Conservation (phyloP, 768 basidiomycete genomes). For the Russula sp. region DNA sequence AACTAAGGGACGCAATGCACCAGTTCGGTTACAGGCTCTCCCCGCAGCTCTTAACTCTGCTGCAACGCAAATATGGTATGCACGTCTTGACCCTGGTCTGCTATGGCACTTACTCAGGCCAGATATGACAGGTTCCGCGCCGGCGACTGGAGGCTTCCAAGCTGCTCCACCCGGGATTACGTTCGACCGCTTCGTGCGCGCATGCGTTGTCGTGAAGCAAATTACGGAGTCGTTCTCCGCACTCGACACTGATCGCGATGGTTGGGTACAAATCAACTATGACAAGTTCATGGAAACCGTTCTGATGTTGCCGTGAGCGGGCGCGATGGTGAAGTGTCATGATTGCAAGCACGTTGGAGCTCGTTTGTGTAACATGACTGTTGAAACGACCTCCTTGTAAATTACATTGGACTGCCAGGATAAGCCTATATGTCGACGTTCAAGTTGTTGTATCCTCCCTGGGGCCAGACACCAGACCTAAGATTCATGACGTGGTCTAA, state of each 20-base stretch:
- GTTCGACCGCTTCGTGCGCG: constrained; percentile 83
- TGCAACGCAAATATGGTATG: constrained; percentile 75
- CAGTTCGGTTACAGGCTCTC: constrained; percentile 78
- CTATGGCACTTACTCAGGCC: background rate
- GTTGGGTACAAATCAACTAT: constrained; percentile 72
- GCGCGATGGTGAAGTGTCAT: background rate
- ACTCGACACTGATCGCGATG: constrained; percentile 54
- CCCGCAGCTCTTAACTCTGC: constrained; percentile 55
- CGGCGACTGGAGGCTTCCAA: constrained; percentile 27
- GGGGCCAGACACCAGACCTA: too few species aligned
- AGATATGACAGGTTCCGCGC: constrained; percentile 46
- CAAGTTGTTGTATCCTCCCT: too few species aligned
- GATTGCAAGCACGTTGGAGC: background rate
- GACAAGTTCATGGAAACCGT: constrained; percentile 69
- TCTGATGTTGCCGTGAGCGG: constrained; percentile 49
- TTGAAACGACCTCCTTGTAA: background rate
- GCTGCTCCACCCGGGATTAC: constrained; percentile 54
- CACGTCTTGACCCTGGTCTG: too few species aligned
- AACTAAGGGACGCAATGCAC: constrained; percentile 60
- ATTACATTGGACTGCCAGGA: background rate
- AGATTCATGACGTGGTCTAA: too few species aligned
- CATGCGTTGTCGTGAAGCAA: constrained; percentile 78
- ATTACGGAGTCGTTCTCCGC: constrained; percentile 63
- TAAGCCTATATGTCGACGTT: too few species aligned
- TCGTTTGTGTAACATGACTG: background rate